These are phyloP conservation scores for Rhizopus delemar DNA, from an alignment of 371 early-diverging fungal species.

Conservation along the genomic window DNA sequence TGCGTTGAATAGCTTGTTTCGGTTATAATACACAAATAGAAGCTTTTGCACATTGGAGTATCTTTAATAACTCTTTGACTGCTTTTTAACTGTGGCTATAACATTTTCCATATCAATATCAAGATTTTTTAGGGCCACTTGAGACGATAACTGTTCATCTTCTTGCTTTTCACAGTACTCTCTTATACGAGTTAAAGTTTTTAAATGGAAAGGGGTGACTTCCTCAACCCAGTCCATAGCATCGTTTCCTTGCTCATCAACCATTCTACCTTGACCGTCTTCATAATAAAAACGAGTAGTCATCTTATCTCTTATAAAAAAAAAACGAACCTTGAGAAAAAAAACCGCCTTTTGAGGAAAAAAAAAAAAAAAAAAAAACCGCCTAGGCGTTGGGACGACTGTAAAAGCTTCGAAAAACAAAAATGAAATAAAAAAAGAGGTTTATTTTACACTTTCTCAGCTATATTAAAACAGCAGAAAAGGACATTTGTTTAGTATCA, in stretches of 20 bases:
- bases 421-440: too few relatives aligned
- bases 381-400: too few relatives aligned
- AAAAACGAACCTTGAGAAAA: background rate
- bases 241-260: constrained; percentile 22
- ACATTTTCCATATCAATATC: constrained; percentile 20
- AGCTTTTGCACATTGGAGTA: constrained; percentile 23
- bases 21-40: constrained; percentile 17
- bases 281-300: constrained; percentile 24
- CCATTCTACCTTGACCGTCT: constrained; percentile 20
- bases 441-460: too few relatives aligned
- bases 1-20: constrained; percentile 15
- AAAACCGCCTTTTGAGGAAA: background rate
- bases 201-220: constrained; percentile 13
- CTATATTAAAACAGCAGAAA: too few relatives aligned
- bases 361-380: too few relatives aligned
- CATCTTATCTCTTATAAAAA: constrained; percentile 6
- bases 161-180: constrained; percentile 15
- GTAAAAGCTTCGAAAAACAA: too few relatives aligned
- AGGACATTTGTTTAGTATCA: too few relatives aligned
- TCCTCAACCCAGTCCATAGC: constrained; percentile 14
- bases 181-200: constrained; percentile 14
- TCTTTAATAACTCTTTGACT: constrained; percentile 12
- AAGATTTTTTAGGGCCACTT: constrained; percentile 8
- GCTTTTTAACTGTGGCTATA: constrained; percentile 13
- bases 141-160: constrained; percentile 9